Conservation (phyloP, 2,329 filamentous ascomycete species). For the Cercospora janseana region DNA sequence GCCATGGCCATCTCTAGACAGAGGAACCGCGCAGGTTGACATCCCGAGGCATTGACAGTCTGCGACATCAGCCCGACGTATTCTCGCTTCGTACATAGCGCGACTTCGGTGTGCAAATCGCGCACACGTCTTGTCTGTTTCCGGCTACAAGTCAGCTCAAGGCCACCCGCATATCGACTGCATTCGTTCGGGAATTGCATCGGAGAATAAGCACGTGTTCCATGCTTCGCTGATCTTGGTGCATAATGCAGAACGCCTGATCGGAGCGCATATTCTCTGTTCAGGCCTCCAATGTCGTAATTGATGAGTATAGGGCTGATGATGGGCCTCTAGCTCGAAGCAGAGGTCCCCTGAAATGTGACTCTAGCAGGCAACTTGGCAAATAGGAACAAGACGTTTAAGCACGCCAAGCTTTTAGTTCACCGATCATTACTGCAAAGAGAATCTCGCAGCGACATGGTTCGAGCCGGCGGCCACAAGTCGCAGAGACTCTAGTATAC, state of each 20-base stretch:
- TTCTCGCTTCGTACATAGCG: too few species aligned
- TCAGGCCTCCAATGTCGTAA: background rate
- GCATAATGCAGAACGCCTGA: background rate
- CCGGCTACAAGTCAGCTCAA: too few species aligned
- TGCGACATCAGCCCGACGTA: too few species aligned
- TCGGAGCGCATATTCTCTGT: background rate
- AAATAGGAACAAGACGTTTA: background rate
- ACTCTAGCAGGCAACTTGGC: background rate
- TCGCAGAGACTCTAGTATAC: too few species aligned
- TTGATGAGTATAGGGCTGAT: background rate
- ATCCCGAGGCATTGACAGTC: too few species aligned
- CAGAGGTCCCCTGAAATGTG: background rate
- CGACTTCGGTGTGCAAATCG: too few species aligned
- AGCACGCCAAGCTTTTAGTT: background rate
- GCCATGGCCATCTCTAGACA: too few species aligned
- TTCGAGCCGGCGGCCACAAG: background rate
- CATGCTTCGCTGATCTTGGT: background rate
- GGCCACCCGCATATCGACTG: too few species aligned
- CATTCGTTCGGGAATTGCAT: too few species aligned
- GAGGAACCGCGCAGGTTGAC: too few species aligned
- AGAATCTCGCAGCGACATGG: background rate
- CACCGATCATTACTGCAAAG: background rate
- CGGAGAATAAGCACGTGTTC: background rate
- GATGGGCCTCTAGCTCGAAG: background rate
- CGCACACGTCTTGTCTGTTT: too few species aligned